Conservation (phyloP, 257 asterid species). For the Rhazya stricta region DNA sequence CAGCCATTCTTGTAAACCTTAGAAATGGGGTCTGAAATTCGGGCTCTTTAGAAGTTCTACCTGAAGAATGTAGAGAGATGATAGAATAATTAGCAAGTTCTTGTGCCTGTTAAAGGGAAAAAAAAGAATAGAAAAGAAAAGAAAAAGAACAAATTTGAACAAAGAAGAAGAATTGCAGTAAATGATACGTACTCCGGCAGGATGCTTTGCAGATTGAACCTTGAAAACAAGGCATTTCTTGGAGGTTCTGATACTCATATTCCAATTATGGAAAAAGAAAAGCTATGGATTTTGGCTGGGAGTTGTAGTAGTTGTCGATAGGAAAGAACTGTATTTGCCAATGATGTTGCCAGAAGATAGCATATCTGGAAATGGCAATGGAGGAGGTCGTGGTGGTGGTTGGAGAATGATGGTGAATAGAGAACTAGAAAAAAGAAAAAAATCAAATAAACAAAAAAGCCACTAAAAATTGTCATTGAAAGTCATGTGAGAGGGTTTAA, state of each 20-base stretch:
- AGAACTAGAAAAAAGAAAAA: too few relatives aligned
- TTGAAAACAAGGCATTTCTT: conserved; percentile 35
- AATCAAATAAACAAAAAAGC: too few relatives aligned
- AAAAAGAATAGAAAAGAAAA: too few relatives aligned
- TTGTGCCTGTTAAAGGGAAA: too few relatives aligned
- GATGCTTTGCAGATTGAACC: conserved; percentile 71
- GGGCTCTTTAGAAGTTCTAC: conserved; percentile 73
- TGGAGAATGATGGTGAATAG: too few relatives aligned
- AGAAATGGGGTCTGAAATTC: conserved; percentile 57
- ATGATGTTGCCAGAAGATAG: conserved; percentile 35
- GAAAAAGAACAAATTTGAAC: background rate
- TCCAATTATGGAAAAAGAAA: conserved; percentile 13
- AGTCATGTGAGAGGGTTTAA: too few relatives aligned
- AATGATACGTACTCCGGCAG: conserved; percentile 51
- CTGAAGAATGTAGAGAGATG: conserved; percentile 18
- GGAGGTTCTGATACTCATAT: conserved; percentile 4
- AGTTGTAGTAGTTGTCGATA: conserved; percentile 23
- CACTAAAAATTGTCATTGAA: too few relatives aligned
- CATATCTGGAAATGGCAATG: too few relatives aligned
- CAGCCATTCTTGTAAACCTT: conserved; percentile 88
- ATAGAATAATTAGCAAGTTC: background rate
- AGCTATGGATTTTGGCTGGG: conserved; percentile 18
- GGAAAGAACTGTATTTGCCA: conserved; percentile 39
- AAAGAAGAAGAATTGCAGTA: background rate
- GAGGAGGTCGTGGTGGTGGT: too few relatives aligned